Base-by-base conservation (phyloP, 2,329 filamentous ascomycete species). In the Stagonosporopsis vannaccii region DNA sequence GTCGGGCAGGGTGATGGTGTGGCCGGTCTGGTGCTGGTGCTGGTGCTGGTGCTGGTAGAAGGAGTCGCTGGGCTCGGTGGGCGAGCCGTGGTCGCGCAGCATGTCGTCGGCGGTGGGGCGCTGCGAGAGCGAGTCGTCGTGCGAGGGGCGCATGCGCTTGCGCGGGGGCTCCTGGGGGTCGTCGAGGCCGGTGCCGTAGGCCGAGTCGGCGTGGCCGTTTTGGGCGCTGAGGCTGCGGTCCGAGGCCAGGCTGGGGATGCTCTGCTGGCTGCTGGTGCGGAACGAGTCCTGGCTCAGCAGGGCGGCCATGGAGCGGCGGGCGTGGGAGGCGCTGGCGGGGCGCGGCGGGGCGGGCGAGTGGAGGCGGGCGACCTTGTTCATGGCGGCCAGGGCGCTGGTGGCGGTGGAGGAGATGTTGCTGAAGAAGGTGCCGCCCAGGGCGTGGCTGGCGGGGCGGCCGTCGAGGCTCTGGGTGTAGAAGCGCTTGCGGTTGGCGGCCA, bases 351-450 rank as follows among this genome's bases (percentile, higher is more conserved):
- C 89, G 1, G 93, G 92, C 2, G 93, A 97, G 73, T 97, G 93
- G 67, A 97, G 90, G 12, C 94, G 86, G 15, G 95, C 94, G 23
- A 80, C 80, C 79, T 98, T 97, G 84, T 91, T 97, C 76, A 99
- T 96, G 56, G 95, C 94, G 59, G 92, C 93, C 53, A 99, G 91
- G 25, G 95, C 95, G 68, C 92, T 94, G 4, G 91, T 95, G 1
- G 95, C 93, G 1, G 92, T 96, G 61, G 87, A 90, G 4, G 94
- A 98, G 62, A 99, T 98, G 71, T 96, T 97, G 72, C 93, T 93
- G 81, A 99, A 98, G 74, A 97, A 97, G 1, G 95, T 97, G 17
- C 92, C 93, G 42, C 90, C 87, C 17, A 81, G 87, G 66, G 69
- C 78, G 60, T 84, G 81, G 49, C 85, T 87, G 67, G 86, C 87